Base-by-base conservation (phyloP, 2,329 filamentous ascomycete genomes). In the Phialophora chinensis region DNA sequence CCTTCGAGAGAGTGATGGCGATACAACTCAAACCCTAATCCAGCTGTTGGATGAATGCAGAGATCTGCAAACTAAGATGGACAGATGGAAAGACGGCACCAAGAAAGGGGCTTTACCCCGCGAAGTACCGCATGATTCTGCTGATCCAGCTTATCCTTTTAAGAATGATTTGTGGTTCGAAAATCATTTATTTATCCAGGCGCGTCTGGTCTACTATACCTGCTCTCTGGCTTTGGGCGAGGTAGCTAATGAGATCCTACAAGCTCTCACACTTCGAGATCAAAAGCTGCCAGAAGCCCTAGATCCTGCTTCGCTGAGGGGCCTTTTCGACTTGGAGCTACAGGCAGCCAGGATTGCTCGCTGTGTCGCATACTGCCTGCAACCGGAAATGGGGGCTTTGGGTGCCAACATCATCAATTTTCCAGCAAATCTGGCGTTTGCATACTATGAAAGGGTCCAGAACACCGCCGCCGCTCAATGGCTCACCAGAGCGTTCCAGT, bases 351-450 rank as follows among this genome's bases (percentile, higher is more conserved):
- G 67, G 33, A 68, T 72, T 20, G 68, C 64, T 35, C 70, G 67
- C n/a, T 62, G 63, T 29, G 62, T 72, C 12, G 25, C 65, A 3
- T 72, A 72, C 57, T 68, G 66, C 56, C 38, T 70, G n/a, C 68
- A 69, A 42, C 66, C 68, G 11, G 70, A 70, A 7, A 72, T 72
- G 70, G 68, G 70, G 12, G 68, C 66, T 27, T 65, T 64, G 53
- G 70, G 70, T 12, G 65, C 68, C n/a, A 70, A 63, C 31, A 66
- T 70, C 25, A 65, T 71, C 60, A 69, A 68, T 17, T 72, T 72
- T 35, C 70, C 70, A 10, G 63, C 67, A 27, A 67, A 65, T 35
- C 60, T 69, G 3, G 70, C 70, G 5, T 64, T 64, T 52, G 50
- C 60, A 27, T 68, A 66, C 44, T 71, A 66, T 63, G 57, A 64